These are phyloP conservation scores for Neofusicoccum cordaticola DNA, from an alignment of 2,329 filamentous ascomycete genomes.

Conservation along the genomic window DNA sequence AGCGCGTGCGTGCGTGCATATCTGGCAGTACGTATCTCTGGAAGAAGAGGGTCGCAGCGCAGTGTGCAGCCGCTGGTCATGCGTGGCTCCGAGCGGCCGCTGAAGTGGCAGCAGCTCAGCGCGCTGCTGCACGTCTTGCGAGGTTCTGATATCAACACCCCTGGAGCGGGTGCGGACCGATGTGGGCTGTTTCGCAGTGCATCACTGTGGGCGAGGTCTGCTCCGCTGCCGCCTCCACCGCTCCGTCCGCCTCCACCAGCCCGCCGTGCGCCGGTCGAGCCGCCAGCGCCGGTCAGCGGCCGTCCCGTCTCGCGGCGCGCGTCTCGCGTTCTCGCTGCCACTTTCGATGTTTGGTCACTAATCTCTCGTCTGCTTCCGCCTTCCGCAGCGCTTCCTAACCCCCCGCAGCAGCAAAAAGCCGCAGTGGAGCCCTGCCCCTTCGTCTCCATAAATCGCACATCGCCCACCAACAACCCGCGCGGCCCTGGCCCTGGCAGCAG, in stretches of 20 bases:
- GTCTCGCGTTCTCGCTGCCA: too few species aligned
- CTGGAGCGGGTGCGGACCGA: constrained; percentile 5
- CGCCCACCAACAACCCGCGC: neutral
- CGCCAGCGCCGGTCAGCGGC: too few species aligned
- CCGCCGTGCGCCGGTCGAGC: neutral
- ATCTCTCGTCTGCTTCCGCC: neutral
- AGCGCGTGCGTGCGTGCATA: neutral
- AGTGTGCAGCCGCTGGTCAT: constrained; percentile 1
- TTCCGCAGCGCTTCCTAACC: neutral
- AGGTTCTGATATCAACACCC: constrained; percentile 3
- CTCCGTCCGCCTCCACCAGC: neutral
- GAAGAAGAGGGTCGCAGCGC: neutral
- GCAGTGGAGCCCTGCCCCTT: neutral
- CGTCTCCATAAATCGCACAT: constrained; percentile 10
- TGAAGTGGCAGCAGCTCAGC: constrained; percentile 1
- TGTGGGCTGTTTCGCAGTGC: neutral
- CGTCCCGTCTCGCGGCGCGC: neutral
- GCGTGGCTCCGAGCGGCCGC: neutral
- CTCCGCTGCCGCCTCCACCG: neutral
- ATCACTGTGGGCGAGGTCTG: neutral
- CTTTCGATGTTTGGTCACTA: too few species aligned
- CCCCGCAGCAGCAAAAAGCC: constrained; percentile 13
- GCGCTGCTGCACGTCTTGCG: neutral
- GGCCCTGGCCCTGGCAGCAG: too few species aligned
- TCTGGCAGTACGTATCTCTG: neutral